Percentiles rank a stretch among this genome's conserved stretches.
Conservation (phyloP, 148 eudicot species). For the Rhododendron simsii region DNA sequence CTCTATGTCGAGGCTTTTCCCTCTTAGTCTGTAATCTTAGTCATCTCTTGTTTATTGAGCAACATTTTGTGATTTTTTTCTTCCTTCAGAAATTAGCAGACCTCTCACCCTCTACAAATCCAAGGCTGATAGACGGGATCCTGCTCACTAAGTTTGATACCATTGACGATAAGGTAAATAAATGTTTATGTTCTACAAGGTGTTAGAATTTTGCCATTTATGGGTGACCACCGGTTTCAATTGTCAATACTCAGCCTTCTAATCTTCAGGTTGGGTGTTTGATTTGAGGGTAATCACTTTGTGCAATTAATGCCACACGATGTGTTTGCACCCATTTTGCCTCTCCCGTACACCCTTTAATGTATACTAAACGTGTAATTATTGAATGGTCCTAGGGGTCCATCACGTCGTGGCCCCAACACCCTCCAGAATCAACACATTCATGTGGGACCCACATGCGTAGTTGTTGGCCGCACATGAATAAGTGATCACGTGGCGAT, state of each 20-base stretch:
- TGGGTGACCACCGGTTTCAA: not conserved
- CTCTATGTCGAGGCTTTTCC: not conserved
- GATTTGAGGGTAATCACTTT: not conserved
- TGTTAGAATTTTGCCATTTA: not conserved
- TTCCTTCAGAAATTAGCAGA: slow-evolving; percentile 80
- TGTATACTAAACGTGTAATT: not conserved
- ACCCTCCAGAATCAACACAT: not conserved
- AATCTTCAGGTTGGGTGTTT: not conserved
- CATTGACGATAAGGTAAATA: slow-evolving; percentile 85
- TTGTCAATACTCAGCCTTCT: not conserved
- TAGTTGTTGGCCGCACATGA: not conserved
- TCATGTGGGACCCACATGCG: not conserved
- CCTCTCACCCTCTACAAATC: slow-evolving; percentile 68
- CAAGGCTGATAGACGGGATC: slow-evolving; percentile 94
- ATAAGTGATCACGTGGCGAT: not conserved
- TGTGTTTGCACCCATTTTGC: not conserved
- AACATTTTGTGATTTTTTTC: not conserved
- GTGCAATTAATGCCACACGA: too few species aligned
- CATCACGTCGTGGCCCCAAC: not conserved
- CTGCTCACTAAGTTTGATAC: slow-evolving; percentile 97
- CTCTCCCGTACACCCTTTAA: not conserved
- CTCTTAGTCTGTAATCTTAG: not conserved
- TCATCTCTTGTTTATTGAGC: not conserved
- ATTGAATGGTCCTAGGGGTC: not conserved
- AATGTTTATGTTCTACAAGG: not conserved